These are phyloP conservation scores for Ustilago cynodontis DNA, from an alignment of 1,284 basidiomycete genomes.

Conservation along the genomic window DNA sequence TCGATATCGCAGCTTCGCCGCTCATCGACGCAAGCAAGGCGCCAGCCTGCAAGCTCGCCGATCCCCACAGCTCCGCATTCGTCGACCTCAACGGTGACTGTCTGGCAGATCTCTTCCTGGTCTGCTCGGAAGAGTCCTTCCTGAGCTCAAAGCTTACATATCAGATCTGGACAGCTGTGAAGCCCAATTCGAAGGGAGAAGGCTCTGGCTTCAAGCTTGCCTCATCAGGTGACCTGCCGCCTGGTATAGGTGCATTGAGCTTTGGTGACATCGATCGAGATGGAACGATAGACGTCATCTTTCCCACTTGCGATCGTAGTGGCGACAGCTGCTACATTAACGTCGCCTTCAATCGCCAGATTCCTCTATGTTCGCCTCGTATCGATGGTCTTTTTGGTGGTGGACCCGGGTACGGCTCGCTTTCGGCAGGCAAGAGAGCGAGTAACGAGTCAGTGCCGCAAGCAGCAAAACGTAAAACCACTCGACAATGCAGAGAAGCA, in stretches of 20 bases:
- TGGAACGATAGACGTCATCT: slow-evolving; percentile 94
- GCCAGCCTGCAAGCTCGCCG: slow-evolving; percentile 78
- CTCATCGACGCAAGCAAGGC: slow-evolving; percentile 30
- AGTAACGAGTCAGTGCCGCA: background rate
- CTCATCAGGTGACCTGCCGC: slow-evolving; percentile 79
- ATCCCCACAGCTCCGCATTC: slow-evolving; percentile 94
- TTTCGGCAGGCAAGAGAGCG: slow-evolving; percentile 14
- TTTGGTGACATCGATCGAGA: slow-evolving; percentile 97
- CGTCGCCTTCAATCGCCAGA: slow-evolving; percentile 92
- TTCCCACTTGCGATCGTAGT: slow-evolving; percentile 79
- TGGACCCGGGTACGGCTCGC: slow-evolving; percentile 32
- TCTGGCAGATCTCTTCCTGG: slow-evolving; percentile 89
- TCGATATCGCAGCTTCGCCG: slow-evolving; percentile 34
- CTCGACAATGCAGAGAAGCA: slow-evolving; percentile 74
- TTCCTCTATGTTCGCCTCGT: slow-evolving; percentile 78
- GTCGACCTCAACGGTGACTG: slow-evolving; percentile 97
- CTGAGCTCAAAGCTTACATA: slow-evolving; percentile 72
- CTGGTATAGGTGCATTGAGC: slow-evolving; percentile 81
- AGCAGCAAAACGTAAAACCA: background rate
- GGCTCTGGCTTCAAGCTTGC: slow-evolving; percentile 80
- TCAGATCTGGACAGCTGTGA: slow-evolving; percentile 82
- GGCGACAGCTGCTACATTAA: slow-evolving; percentile 82
- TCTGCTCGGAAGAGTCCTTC: slow-evolving; percentile 76
- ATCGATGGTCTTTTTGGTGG: slow-evolving; percentile 57
- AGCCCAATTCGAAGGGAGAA: slow-evolving; percentile 33